Evolutionary conservation across 2,329 filamentous ascomycete genomes (phyloP), one percentile per base, ranked within the genome.

Genomic region (Pseudogymnoascus sp.): DNA sequence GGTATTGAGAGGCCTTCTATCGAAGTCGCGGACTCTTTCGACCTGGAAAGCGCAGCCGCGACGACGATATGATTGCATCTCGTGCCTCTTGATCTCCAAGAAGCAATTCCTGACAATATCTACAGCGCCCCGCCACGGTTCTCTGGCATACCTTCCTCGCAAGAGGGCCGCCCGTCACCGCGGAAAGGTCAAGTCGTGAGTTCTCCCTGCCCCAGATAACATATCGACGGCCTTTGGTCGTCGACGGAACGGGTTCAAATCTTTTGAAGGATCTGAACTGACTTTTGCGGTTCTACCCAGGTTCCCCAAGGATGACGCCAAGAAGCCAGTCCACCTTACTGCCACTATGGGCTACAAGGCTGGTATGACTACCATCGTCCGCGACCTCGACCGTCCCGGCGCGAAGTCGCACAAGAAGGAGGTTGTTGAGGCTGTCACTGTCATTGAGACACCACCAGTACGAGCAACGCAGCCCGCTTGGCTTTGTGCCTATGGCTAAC

Each of bases 361-460:
- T 79, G 95, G 95, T 80, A 99, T 99, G 95, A 97, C 92, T 80
- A 99, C 95, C 76, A 95, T 97, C 81, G 95, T 99, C 79, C 93
- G 95, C 82, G 93, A 97, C 61, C 87, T 97, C 80, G 95, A 99
- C 87, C 90, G 95, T 81, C 95, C 95, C 72, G 95, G 95, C 81
- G 95, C 95, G 76, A 99, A 99, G 88, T 87, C 95, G 81, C 92
- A 99, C 91, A 97, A 97, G 91, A 92, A 97, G 87, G 88, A 97
- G 82, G 82, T 96, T 78, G 89, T 93, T 75, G 90, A 96, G 85
- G 90, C 91, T 75, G 88, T 90, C 75, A 88, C 88, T 74, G 85
- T 95, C 79, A 86, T 96, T 82, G 88, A 93, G 83, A 96, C 91
- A 79, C 92, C 93, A 83, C 91, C 92, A 80, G 95, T 97, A 92